phyloP scores from a whole-genome alignment of 1,284 basidiomycete species.

The Singerocomus inundabilis region DNA sequence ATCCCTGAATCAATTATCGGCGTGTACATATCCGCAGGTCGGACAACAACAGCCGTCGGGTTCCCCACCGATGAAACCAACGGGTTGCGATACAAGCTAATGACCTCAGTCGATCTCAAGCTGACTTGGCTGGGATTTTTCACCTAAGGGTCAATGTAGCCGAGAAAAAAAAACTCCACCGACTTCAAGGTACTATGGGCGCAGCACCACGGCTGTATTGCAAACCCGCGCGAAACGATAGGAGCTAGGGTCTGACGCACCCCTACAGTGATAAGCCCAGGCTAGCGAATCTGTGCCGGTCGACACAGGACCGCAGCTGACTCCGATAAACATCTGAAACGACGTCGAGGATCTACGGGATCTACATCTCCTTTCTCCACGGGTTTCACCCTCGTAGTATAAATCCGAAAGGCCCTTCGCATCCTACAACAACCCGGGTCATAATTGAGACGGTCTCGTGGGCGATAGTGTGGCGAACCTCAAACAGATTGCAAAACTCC shows the following conservation, averaged over 20 bases:
- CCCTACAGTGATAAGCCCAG: too few relatives aligned
- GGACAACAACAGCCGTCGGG: constrained; percentile 10
- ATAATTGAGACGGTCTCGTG: constrained; percentile 20
- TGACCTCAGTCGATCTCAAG: constrained; percentile 11
- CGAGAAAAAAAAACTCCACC: constrained; percentile 11
- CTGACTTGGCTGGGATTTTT: constrained; percentile 2
- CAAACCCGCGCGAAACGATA: too few relatives aligned
- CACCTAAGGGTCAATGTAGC: constrained; percentile 8
- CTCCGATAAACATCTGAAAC: constrained; percentile 24
- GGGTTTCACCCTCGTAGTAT: constrained; percentile 16
- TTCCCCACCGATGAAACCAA: constrained; percentile 17
- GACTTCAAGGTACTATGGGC: too few relatives aligned
- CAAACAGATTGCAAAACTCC: neutral
- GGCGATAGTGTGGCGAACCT: constrained; percentile 12
- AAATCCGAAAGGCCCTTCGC: constrained; percentile 18
- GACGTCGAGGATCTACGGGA: constrained; percentile 20
- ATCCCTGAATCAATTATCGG: constrained; percentile 2
- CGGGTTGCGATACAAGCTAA: constrained; percentile 3
- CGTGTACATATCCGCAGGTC: constrained; percentile 7
- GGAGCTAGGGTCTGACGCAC: too few relatives aligned
- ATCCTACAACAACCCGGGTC: constrained; percentile 15
- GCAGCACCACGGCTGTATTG: neutral
- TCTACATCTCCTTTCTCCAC: constrained; percentile 13
- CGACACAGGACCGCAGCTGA: constrained; percentile 22
- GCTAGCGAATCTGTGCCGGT: neutral